Percentiles rank a stretch among this genome's conserved stretches.
These are phyloP conservation scores for Exobasidium rhododendri DNA, from an alignment of 1,284 basidiomycete species.

Conservation along the genomic window DNA sequence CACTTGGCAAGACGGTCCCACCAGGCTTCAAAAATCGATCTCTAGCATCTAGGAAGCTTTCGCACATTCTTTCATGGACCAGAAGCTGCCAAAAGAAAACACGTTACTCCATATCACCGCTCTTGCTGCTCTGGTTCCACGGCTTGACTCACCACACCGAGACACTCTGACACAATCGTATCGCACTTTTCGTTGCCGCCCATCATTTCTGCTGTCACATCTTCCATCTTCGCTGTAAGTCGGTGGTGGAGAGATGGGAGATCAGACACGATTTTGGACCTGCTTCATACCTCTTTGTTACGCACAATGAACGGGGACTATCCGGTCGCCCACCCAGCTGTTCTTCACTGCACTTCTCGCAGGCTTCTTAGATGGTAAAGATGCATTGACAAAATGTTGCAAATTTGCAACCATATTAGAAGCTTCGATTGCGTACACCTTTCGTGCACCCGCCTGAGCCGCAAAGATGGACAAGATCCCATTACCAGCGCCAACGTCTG, in stretches of 20 bases:
- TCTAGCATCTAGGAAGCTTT: conserved; percentile 58
- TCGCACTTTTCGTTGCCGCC: conserved; percentile 56
- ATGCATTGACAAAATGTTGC: conserved; percentile 50
- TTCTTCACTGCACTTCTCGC: conserved; percentile 22
- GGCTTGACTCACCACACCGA: conserved; percentile 54
- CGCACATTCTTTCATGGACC: conserved; percentile 61
- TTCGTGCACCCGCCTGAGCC: conserved; percentile 58
- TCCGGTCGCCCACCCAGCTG: conserved; percentile 30
- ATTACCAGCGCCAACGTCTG: conserved; percentile 60
- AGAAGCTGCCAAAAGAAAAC: conserved; percentile 43
- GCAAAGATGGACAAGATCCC: conserved; percentile 60
- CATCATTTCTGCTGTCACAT: conserved; percentile 28
- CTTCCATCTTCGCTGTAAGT: conserved; percentile 35
- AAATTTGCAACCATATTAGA: conserved; percentile 59
- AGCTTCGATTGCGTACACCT: conserved; percentile 60
- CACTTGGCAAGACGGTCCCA: conserved; percentile 58
- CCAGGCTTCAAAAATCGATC: conserved; percentile 58
- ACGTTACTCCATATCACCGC: too few species aligned
- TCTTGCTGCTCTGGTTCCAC: too few species aligned
- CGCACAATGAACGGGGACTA: conserved; percentile 34
- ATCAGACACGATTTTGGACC: conserved; percentile 5
- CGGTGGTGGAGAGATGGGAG: conserved; percentile 6
- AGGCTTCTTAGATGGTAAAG: conserved; percentile 10
- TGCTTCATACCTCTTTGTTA: too few species aligned
- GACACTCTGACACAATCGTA: conserved; percentile 60